Evolutionary conservation across 2,329 filamentous ascomycete species (phyloP).

Genomic region (Clonostachys solani): DNA sequence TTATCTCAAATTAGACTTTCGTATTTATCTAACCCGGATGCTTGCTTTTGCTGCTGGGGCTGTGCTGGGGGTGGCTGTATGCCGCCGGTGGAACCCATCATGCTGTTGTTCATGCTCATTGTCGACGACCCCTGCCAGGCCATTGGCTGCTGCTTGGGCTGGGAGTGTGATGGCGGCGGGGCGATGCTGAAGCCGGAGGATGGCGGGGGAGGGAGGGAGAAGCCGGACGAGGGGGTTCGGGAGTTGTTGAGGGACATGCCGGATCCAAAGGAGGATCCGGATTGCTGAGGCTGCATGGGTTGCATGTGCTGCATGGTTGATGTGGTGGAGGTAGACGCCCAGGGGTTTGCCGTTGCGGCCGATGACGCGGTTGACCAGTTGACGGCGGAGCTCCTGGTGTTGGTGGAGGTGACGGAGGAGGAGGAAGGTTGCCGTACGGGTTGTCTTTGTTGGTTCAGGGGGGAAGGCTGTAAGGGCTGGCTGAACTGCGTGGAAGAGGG

Average conservation of each 20-base stretch:
- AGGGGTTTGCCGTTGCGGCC: conserved; percentile 37
- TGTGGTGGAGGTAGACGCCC: conserved; percentile 33
- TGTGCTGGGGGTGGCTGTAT: conserved; percentile 14
- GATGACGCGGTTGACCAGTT: conserved; percentile 38
- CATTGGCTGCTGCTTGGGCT: conserved; percentile 8
- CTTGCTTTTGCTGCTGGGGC: conserved; percentile 25
- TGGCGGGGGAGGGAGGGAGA: conserved; percentile 55
- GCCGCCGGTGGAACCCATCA: conserved; percentile 14
- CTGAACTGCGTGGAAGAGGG: conserved; percentile 61
- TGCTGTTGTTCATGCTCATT: conserved; percentile 14
- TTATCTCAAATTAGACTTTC: conserved; percentile 54
- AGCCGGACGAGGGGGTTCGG: conserved; percentile 33
- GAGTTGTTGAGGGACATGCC: conserved; percentile 8
- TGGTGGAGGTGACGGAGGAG: conserved; percentile 8
- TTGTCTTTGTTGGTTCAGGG: background rate
- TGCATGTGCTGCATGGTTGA: conserved; percentile 4
- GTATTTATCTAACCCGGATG: conserved; percentile 62
- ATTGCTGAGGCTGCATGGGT: conserved; percentile 3
- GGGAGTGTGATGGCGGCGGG: conserved; percentile 29
- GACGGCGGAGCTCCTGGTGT: conserved; percentile 27
- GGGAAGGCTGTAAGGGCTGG: conserved; percentile 48
- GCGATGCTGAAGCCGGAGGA: conserved; percentile 40
- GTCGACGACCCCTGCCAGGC: conserved; percentile 4
- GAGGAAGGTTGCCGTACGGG: conserved; percentile 1
- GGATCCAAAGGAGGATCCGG: no score